Evolutionary conservation across 192 early-diverging fungal genomes (phyloP).

Genomic region (Radiomyces spectabilis): DNA sequence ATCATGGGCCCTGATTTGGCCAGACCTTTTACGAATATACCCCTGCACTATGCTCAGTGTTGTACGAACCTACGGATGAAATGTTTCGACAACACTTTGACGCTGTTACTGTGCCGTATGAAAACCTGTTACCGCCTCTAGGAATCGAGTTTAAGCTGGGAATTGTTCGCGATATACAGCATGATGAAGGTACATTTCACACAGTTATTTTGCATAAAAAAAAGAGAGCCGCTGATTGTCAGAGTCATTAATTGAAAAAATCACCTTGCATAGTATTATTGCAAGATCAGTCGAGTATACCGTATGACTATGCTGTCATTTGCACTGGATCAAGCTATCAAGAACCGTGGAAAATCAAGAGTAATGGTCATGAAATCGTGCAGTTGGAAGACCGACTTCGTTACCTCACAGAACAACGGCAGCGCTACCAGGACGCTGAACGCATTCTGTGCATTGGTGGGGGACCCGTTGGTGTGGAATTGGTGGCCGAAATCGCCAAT

Average conservation of each 20-base stretch:
- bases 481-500: constrained; percentile 1
- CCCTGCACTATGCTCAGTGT: constrained; percentile 1
- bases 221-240: not conserved
- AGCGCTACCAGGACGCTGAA: not conserved
- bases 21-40: constrained; percentile 17
- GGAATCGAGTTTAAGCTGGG: not conserved
- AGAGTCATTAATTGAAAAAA: not conserved
- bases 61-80: constrained; percentile 1
- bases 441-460: constrained; percentile 12
- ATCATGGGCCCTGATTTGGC: not conserved
- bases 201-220: not conserved
- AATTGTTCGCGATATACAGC: not conserved
- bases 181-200: constrained; percentile 1
- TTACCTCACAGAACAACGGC: not conserved
- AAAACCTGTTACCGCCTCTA: not conserved
- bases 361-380: not conserved
- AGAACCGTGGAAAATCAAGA: constrained; percentile 5
- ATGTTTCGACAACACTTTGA: not conserved
- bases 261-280: not conserved
- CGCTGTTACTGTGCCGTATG: not conserved
- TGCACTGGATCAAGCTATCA: constrained; percentile 1
- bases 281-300: not conserved
- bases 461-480: constrained; percentile 6
- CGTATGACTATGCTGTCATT: constrained; percentile 3
- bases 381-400: not conserved